A percentile compares a stretch with the other conserved stretches of the same genome.
Conservation (phyloP, 352 stramenopile genomes). For the Phytophthora sp. region DNA sequence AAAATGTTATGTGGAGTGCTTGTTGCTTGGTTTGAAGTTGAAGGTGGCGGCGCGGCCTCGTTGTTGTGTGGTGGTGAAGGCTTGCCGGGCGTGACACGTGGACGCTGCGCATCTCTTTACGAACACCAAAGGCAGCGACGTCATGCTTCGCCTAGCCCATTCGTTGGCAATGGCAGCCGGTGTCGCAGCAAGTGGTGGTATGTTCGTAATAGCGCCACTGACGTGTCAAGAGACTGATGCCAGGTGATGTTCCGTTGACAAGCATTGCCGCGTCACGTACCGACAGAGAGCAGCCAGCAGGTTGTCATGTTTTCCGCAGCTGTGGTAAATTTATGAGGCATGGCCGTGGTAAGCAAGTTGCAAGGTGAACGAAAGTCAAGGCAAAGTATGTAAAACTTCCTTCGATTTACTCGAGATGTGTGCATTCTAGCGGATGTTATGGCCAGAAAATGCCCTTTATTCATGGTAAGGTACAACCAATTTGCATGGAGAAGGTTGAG, state of each 20-base stretch:
- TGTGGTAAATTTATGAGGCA: constrained; percentile 11
- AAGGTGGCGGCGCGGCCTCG: neutral
- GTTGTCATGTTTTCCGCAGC: neutral
- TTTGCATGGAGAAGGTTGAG: constrained; percentile 15
- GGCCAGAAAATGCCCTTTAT: constrained; percentile 19
- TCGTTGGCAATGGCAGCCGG: neutral
- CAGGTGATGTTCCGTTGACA: neutral
- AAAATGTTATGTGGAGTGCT: constrained; percentile 12
- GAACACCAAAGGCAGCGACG: constrained; percentile 17
- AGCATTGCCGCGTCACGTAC: constrained; percentile 3
- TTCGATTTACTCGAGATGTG: constrained; percentile 31
- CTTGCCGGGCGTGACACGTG: neutral
- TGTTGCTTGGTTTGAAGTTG: constrained; percentile 3
- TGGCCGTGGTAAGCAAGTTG: neutral
- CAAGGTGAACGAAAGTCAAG: neutral
- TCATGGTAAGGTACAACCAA: constrained; percentile 32
- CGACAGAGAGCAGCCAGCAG: constrained; percentile 8
- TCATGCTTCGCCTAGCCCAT: too few relatives aligned
- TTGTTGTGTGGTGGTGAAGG: neutral
- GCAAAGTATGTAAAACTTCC: constrained; percentile 24
- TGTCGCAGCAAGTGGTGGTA: neutral
- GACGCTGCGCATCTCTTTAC: constrained; percentile 6
- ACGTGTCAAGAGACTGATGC: constrained; percentile 6
- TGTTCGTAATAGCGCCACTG: constrained; percentile 10
- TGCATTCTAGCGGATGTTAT: constrained; percentile 19